A percentile compares a stretch with the other conserved stretches of the same genome.
These are phyloP conservation scores for Paramyrothecium sp. DNA, from an alignment of 2,329 filamentous ascomycete genomes.

Conservation along the genomic window DNA sequence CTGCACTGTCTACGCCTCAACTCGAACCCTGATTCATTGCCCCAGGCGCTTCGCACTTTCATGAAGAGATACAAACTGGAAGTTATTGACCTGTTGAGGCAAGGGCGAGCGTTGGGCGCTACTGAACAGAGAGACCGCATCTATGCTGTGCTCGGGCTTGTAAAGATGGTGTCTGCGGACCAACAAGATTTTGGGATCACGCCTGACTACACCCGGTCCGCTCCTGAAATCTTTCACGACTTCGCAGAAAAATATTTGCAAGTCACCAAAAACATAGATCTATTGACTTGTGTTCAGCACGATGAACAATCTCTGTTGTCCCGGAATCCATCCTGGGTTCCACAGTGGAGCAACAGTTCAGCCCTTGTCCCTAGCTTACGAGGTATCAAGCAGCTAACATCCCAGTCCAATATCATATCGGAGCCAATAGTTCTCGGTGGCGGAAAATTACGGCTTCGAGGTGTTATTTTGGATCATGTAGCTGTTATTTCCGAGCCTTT, in stretches of 20 bases:
- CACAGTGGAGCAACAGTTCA: background rate
- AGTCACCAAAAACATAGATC: background rate
- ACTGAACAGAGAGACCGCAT: background rate
- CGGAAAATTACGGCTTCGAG: background rate
- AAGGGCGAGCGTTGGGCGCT: background rate
- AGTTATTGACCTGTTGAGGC: background rate
- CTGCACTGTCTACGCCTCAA: background rate
- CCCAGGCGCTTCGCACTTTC: background rate
- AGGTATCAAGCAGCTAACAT: background rate
- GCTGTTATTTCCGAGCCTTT: background rate
- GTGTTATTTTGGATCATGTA: background rate
- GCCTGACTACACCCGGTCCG: background rate
- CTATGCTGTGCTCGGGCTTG: background rate
- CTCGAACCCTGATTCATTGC: background rate
- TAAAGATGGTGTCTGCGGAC: background rate
- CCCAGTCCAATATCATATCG: background rate
- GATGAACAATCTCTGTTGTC: background rate
- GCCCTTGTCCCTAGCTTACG: background rate
- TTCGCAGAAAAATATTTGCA: background rate
- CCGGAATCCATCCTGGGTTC: background rate
- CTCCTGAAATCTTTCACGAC: background rate
- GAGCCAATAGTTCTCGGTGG: background rate
- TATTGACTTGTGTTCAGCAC: background rate
- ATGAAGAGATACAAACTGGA: background rate
- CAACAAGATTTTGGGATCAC: background rate